Base-by-base conservation (phyloP, 1,284 basidiomycete species). In the Apiotrichum sp. region DNA sequence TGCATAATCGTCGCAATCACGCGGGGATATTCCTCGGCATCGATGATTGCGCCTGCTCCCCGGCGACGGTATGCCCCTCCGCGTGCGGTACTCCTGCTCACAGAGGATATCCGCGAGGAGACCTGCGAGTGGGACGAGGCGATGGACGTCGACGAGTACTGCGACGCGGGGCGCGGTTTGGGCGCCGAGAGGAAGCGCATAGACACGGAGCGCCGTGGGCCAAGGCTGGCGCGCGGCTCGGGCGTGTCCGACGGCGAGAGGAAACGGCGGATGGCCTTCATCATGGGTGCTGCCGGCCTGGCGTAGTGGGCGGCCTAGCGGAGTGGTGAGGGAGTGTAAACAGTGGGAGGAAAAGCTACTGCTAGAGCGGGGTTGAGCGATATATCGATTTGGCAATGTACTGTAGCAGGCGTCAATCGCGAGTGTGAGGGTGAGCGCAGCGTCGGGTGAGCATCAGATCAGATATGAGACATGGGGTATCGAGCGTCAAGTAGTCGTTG, bases 1-100 rank as follows among this genome's bases (percentile, higher is more conserved):
- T 11, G 36, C 32, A 61, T 42, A 10, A 61, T 47, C 7, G 43
- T n/a, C 13, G 54, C 52, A 38, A 61, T 52, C 33, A 61, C 52
- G 53, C 57, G 59, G 10, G 58, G 58, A 33, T 50, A 40, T 31
- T 50, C 42, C 6, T 34, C 41, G 3, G 47, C 47, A n/a, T 53
- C 46, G 8, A 53, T 51, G 7, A 48, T 16, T 14, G 13, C 16
- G 16, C 22, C 16, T 3, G 16, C 33, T n/a, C 7, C 45, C 4
- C 33, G 35, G 35, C 35, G 47, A 34, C 14, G n/a, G 36, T 8
- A 38, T 22, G 22, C 22, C 35, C 22, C 35, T 34, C 47, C 16
- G 7, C 29, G 10, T 6, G 47, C 6, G 35, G 33, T 34, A n/a
- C 35, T 10, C 16, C 22, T 16, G 16, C 11, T 16, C 36, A 38